These are phyloP conservation scores for Penicillium paradoxum DNA, from an alignment of 495 filamentous ascomycete genomes.

Conservation along the genomic window DNA sequence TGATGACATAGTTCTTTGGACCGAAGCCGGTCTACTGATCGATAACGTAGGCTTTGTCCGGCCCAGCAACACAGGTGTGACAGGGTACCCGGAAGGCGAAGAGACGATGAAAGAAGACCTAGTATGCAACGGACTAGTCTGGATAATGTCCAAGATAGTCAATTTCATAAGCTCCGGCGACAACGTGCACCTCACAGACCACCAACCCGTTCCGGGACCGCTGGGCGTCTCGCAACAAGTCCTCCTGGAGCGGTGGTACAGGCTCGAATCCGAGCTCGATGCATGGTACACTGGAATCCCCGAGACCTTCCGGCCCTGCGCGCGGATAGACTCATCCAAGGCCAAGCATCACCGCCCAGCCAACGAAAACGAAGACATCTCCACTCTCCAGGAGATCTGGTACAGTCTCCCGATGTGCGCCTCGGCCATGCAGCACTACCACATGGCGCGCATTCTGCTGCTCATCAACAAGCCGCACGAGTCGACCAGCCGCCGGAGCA, in stretches of 20 bases:
- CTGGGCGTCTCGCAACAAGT: slow-evolving; percentile 49
- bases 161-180: slow-evolving; percentile 56
- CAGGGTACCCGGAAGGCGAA: slow-evolving; percentile 44
- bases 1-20: slow-evolving; percentile 56
- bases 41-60: slow-evolving; percentile 50
- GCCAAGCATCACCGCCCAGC: slow-evolving; percentile 12
- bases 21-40: slow-evolving; percentile 55
- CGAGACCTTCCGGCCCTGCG: slow-evolving; percentile 52
- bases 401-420: slow-evolving; percentile 59
- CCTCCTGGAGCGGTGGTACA: slow-evolving; percentile 53
- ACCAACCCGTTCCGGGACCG: slow-evolving; percentile 32
- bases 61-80: slow-evolving; percentile 45
- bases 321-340: slow-evolving; percentile 31
- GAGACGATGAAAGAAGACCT: slow-evolving; percentile 56
- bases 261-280: slow-evolving; percentile 51
- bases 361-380: slow-evolving; percentile 27
- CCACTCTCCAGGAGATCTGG: slow-evolving; percentile 55
- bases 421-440: slow-evolving; percentile 60
- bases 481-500: slow-evolving; percentile 46
- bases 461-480: slow-evolving; percentile 59
- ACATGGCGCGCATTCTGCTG: slow-evolving; percentile 59
- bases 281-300: slow-evolving; percentile 56
- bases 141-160: slow-evolving; percentile 58
- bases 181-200: slow-evolving; percentile 35
- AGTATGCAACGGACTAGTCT: slow-evolving; percentile 57